Percentiles rank a stretch among this genome's conserved stretches.
phyloP scores from a whole-genome alignment of 2,329 filamentous ascomycete genomes.

The Fusarium chaquense region DNA sequence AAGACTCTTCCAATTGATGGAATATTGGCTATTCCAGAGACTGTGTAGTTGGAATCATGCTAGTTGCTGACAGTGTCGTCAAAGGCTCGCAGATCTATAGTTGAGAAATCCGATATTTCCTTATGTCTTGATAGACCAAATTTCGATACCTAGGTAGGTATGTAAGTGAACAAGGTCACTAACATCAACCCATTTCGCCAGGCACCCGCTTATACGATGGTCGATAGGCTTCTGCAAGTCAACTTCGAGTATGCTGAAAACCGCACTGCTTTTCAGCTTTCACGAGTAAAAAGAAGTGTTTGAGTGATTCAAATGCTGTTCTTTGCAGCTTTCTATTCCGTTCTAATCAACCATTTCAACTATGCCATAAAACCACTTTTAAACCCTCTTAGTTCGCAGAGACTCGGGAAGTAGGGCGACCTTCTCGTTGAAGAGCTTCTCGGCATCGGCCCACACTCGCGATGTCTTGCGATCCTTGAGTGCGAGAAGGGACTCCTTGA shows the following conservation, averaged over 20 bases:
- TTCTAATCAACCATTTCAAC: slow-evolving; percentile 27
- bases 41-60: not conserved
- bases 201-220: not conserved
- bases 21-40: not conserved
- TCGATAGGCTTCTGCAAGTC: not conserved
- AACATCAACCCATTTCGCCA: not conserved
- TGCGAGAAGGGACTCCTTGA: slow-evolving; percentile 81
- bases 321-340: slow-evolving; percentile 29
- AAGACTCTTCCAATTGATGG: not conserved
- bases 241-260: not conserved
- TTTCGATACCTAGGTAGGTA: no score
- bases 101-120: not conserved
- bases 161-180: not conserved
- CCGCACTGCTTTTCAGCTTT: not conserved
- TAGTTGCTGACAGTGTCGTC: not conserved
- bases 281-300: not conserved
- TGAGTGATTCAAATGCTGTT: not conserved
- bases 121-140: not conserved
- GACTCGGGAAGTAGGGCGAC: slow-evolving; percentile 58
- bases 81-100: not conserved
- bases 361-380: slow-evolving; percentile 22
- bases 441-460: slow-evolving; percentile 85
- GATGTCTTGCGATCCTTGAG: slow-evolving; percentile 80
- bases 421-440: slow-evolving; percentile 87
- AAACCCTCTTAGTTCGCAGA: slow-evolving; percentile 41